phyloP scores from a whole-genome alignment of 164 flowering plant genomes.

The Pachysandra terminalis region DNA sequence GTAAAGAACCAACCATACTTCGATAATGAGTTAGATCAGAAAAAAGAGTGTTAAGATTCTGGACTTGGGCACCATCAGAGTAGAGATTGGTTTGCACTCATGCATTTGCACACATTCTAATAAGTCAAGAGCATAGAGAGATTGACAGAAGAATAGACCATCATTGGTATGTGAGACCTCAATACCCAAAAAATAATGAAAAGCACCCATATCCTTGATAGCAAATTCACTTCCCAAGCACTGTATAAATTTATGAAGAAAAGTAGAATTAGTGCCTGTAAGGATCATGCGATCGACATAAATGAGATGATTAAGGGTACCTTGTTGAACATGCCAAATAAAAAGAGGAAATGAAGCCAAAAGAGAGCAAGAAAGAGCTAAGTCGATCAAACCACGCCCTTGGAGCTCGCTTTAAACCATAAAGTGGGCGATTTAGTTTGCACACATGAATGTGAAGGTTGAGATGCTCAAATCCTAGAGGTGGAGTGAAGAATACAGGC shows the following conservation, averaged over 20 bases:
- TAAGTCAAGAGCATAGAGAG: conserved; percentile 1
- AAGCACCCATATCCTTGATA: conserved; percentile 13
- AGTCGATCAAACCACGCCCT: conserved; percentile 1
- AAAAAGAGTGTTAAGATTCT: neutral
- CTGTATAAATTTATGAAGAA: neutral
- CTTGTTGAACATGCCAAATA: neutral
- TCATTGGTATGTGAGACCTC: neutral
- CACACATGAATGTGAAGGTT: neutral
- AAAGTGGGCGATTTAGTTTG: too few relatives aligned
- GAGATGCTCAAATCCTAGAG: neutral
- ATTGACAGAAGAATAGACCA: conserved; percentile 1
- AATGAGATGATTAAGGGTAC: neutral
- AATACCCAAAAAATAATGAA: conserved; percentile 17
- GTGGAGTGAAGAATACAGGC: neutral
- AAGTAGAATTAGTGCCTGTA: neutral
- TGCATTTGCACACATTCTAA: neutral
- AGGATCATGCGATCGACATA: conserved; percentile 16
- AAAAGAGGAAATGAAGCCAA: conserved; percentile 6
- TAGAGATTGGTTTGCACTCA: too few relatives aligned
- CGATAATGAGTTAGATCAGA: conserved; percentile 6
- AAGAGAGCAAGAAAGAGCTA: too few relatives aligned
- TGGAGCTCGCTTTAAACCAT: neutral
- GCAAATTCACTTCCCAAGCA: neutral
- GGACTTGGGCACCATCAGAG: neutral
- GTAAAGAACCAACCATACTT: conserved; percentile 10